A percentile compares a stretch with the other conserved stretches of the same genome.
These are phyloP conservation scores for Dalbergia cultrata DNA, from an alignment of 306 rosid genomes.

Conservation along the genomic window DNA sequence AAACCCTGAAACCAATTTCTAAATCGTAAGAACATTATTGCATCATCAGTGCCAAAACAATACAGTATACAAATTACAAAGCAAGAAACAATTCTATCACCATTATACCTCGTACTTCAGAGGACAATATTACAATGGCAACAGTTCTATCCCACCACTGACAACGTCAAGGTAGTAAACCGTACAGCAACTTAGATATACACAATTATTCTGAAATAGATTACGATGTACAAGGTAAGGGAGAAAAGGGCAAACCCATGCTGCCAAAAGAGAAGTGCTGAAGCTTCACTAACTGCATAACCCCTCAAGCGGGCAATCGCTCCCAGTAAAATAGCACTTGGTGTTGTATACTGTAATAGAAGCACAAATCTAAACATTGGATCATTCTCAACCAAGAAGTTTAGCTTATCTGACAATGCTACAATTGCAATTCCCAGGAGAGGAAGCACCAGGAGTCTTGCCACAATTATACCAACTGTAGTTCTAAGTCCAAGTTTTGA, in stretches of 20 bases:
- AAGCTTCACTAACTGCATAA: conserved; percentile 90
- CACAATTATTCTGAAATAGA: conserved; percentile 69
- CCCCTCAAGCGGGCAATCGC: conserved; percentile 94
- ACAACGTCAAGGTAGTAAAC: conserved; percentile 15
- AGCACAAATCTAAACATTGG: conserved; percentile 80
- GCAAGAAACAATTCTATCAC: conserved; percentile 14
- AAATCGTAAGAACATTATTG: conserved; percentile 7
- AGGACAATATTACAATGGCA: conserved; percentile 15
- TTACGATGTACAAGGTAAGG: conserved; percentile 69
- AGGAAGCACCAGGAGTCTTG: conserved; percentile 91
- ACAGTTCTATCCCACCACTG: conserved; percentile 22
- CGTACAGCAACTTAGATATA: conserved; percentile 46
- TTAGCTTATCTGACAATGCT: conserved; percentile 63
- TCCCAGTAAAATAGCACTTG: conserved; percentile 88
- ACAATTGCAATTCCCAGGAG: conserved; percentile 78
- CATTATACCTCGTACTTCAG: neutral
- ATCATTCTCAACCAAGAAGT: conserved; percentile 65
- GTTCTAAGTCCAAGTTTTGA: conserved; percentile 81
- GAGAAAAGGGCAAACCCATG: conserved; percentile 85
- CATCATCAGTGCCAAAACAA: conserved; percentile 31
- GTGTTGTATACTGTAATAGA: conserved; percentile 85
- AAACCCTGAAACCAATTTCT: neutral
- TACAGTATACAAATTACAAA: conserved; percentile 11
- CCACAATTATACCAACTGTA: conserved; percentile 70
- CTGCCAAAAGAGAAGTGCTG: conserved; percentile 93